Conservation (phyloP, 2,329 filamentous ascomycete species). For the Nothomitra cinnamomea region DNA sequence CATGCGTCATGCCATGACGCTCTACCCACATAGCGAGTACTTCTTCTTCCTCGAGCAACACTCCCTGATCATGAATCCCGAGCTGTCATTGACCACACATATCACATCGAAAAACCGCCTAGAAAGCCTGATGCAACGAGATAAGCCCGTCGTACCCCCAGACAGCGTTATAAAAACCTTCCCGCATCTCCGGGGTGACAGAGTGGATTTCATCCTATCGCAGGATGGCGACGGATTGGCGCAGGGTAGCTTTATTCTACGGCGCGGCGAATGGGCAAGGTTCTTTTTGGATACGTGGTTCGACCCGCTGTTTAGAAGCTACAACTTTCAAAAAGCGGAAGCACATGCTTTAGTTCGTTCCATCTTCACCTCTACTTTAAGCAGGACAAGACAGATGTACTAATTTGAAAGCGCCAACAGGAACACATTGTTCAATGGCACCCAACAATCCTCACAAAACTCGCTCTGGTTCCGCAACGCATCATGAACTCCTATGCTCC, state of each 20-base stretch:
- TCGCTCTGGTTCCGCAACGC: constrained; percentile 78
- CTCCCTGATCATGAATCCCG: constrained; percentile 75
- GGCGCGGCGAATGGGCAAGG: constrained; percentile 75
- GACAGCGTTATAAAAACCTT: constrained; percentile 97
- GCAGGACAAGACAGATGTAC: background rate
- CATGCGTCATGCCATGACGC: constrained; percentile 72
- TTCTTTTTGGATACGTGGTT: constrained; percentile 95
- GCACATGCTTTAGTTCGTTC: constrained; percentile 67
- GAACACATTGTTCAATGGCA: constrained; percentile 93
- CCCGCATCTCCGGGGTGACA: constrained; percentile 54
- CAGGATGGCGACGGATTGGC: constrained; percentile 72
- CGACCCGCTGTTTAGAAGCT: constrained; percentile 79
- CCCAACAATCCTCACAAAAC: constrained; percentile 77
- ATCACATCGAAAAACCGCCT: constrained; percentile 51
- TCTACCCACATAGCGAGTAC: constrained; percentile 58
- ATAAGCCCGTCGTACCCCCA: constrained; percentile 76
- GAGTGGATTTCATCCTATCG: constrained; percentile 67
- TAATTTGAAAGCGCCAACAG: constrained; percentile 24
- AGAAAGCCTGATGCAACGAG: constrained; percentile 66
- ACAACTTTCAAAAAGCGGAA: constrained; percentile 94
- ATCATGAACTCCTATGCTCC: constrained; percentile 61
- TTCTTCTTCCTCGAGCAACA: constrained; percentile 81
- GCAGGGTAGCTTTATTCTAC: constrained; percentile 60
- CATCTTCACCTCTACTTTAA: background rate
- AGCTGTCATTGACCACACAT: constrained; percentile 49